Evolutionary conservation across 1,284 basidiomycete genomes (phyloP).

Genomic region (Marasmius fiardii): DNA sequence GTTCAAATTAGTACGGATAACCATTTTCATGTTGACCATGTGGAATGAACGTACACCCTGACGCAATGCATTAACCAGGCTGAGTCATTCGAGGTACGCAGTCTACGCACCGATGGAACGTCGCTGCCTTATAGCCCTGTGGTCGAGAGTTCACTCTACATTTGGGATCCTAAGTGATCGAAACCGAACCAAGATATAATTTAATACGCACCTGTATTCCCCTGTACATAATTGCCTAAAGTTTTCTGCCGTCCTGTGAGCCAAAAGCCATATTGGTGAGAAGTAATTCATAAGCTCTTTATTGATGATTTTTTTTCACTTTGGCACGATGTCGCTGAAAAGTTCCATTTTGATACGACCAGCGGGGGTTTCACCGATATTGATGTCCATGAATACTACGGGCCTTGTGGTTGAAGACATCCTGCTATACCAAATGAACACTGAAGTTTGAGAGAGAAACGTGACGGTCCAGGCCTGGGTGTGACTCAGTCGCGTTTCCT

Average conservation of each 20-base stretch:
- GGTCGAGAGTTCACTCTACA: slow-evolving; percentile 79
- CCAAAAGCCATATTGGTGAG: neutral
- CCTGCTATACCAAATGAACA: no score
- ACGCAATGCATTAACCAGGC: slow-evolving; percentile 17
- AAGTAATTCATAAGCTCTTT: neutral
- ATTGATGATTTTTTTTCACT: slow-evolving; percentile 40
- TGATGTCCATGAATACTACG: slow-evolving; percentile 94
- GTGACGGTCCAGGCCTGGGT: no score
- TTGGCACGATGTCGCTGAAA: slow-evolving; percentile 89
- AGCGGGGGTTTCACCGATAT: slow-evolving; percentile 92
- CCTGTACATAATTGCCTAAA: slow-evolving; percentile 97
- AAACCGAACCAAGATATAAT: slow-evolving; percentile 10
- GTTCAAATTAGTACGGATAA: slow-evolving; percentile 2
- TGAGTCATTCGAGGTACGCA: slow-evolving; percentile 10
- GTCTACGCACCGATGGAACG: slow-evolving; percentile 80
- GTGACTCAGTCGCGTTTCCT: no score
- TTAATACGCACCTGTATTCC: slow-evolving; percentile 69
- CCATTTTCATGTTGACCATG: slow-evolving; percentile 3
- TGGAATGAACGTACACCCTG: slow-evolving; percentile 64
- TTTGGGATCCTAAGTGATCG: neutral
- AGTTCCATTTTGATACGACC: slow-evolving; percentile 96
- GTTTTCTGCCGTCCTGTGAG: slow-evolving; percentile 89
- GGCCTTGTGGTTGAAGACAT: slow-evolving; percentile 51
- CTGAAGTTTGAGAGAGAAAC: no score
- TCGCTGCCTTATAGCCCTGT: slow-evolving; percentile 86